Evolutionary conservation across 352 stramenopile species (phyloP).

Genomic region (Phytophthora megakarya): DNA sequence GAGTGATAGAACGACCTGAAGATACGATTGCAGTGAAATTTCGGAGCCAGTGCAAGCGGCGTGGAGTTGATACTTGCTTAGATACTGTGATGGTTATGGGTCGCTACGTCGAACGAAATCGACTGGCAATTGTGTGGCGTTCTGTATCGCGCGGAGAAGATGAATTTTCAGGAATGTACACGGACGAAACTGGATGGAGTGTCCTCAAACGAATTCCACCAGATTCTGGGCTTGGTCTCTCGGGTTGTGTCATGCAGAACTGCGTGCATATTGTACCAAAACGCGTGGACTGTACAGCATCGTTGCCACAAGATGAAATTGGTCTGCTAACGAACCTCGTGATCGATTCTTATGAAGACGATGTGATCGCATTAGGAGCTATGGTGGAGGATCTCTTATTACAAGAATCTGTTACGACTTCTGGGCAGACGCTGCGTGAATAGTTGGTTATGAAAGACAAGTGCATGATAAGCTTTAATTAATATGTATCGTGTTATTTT

Average conservation of each 20-base stretch:
- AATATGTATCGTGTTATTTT: too few relatives aligned
- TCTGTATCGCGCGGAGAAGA: constrained; percentile 41
- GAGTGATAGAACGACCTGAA: constrained; percentile 18
- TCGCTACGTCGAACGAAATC: constrained; percentile 45
- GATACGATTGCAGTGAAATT: constrained; percentile 57
- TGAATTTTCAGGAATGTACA: constrained; percentile 52
- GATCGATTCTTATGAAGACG: constrained; percentile 60
- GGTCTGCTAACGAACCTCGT: constrained; percentile 59
- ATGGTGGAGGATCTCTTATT: constrained; percentile 62
- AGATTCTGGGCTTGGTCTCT: constrained; percentile 19
- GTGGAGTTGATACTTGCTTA: constrained; percentile 32
- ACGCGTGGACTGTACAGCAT: constrained; percentile 21
- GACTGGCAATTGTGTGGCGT: constrained; percentile 63
- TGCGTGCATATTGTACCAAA: constrained; percentile 51
- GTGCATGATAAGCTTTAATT: too few relatives aligned
- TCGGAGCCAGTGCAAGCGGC: constrained; percentile 30
- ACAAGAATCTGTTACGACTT: constrained; percentile 29
- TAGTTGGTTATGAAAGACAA: too few relatives aligned
- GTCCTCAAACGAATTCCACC: constrained; percentile 49
- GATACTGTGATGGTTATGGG: constrained; percentile 58
- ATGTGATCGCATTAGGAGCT: constrained; percentile 49
- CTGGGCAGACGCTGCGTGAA: neutral
- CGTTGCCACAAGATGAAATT: constrained; percentile 30
- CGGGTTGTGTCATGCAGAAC: constrained; percentile 48
- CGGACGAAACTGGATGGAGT: constrained; percentile 70